Evolutionary conservation across 495 filamentous ascomycete species (phyloP), one percentile per base, ranked within the genome.

Genomic region (Tuber aestivum): DNA sequence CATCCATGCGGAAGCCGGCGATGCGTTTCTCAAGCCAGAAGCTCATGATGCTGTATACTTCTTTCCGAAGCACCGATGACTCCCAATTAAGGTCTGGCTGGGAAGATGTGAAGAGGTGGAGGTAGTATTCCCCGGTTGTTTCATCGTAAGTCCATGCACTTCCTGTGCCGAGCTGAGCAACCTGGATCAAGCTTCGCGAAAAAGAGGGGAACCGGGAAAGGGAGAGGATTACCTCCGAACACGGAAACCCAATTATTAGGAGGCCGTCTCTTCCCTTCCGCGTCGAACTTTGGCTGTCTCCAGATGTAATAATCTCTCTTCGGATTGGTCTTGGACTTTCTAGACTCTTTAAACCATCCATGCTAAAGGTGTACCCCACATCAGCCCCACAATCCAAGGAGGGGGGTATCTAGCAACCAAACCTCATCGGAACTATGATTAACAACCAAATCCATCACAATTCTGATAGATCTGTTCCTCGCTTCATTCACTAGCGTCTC

Each of bases 71-170:
- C 6, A 85, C 87, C 10, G 86, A 86, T 38, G 89, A 88, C 77
- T 93, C 90, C 91, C 91, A 93, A 84, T 94, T 93, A 10, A 93
- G 86, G 79, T 94, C 91, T 0, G 92, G 91, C 76, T 93, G 90
- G 70, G 89, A 86, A 8, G 85, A 84, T 3, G 88, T 87, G 75
- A 91, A 93, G 42, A 92, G 84, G 78, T 92, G 90, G 3, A 94
- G 87, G 79, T 91, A 93, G 79, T 92, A 93, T 81, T 93, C 89
- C 21, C 87, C 85, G 0, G 89, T 91, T 6, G 82, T 79, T 70
- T 90, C 89, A 73, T 92, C 91, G 74, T 85, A 93, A 74, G 88
- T 84, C 92, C 92, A 94, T 2, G 87, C 88, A 79, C 86, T 87
- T 0, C 89, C 88, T 85, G 75, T 74, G 14, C 56, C 56, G 6